Conservation (phyloP, 2,329 filamentous ascomycete genomes). For the Venturia effusa region DNA sequence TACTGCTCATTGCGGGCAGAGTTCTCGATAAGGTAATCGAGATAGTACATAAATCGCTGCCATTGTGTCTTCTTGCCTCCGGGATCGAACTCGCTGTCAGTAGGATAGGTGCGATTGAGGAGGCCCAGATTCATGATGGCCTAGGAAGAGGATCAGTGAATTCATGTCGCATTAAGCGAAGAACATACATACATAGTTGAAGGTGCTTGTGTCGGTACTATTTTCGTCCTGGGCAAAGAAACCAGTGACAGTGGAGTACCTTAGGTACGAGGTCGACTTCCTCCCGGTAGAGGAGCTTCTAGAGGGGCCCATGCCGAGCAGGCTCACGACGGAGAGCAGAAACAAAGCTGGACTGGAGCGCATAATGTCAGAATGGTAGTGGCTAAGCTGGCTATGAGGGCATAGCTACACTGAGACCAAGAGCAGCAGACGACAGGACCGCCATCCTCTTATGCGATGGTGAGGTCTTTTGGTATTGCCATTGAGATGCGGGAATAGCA, state of each 20-base stretch:
- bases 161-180: not conserved
- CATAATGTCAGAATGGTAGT: not conserved
- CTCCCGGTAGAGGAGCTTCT: not conserved
- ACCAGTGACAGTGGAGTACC: conserved; percentile 49
- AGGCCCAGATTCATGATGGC: conserved; percentile 54
- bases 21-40: conserved; percentile 41
- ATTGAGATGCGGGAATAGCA: conserved; percentile 1
- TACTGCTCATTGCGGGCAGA: conserved; percentile 40
- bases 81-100: conserved; percentile 34
- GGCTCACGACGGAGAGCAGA: not conserved
- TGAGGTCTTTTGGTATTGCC: not conserved
- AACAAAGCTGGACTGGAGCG: not conserved
- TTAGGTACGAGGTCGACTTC: not conserved
- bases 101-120: conserved; percentile 50
- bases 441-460: conserved; percentile 4
- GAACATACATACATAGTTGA: conserved; percentile 48
- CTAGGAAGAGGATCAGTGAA: conserved; percentile 24
- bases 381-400: not conserved
- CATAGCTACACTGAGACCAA: not conserved
- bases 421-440: not conserved
- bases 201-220: conserved; percentile 42
- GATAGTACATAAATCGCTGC: conserved; percentile 51
- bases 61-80: conserved; percentile 44
- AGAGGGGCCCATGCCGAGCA: not conserved
- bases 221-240: conserved; percentile 56